These are phyloP conservation scores for Cornus florida DNA, from an alignment of 148 eudicot genomes.

Conservation along the genomic window DNA sequence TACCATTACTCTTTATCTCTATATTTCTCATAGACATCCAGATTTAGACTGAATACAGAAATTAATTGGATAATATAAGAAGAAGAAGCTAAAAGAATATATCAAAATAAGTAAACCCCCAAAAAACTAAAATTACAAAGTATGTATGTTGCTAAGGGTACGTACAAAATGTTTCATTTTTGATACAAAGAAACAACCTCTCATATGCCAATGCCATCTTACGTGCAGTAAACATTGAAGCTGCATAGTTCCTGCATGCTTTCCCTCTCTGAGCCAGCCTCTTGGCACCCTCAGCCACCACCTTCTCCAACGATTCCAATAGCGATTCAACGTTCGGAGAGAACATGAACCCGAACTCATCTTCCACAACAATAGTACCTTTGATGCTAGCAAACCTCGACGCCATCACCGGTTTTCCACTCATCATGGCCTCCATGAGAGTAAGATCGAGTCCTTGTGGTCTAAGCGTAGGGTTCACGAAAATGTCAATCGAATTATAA, in stretches of 20 bases:
- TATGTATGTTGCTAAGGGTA: conserved; percentile 29
- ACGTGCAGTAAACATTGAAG: conserved; percentile 65
- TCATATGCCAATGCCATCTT: conserved; percentile 92
- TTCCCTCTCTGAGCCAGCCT: conserved; percentile 57
- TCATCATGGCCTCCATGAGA: conserved; percentile 85
- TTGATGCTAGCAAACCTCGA: conserved; percentile 82
- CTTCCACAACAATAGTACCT: conserved; percentile 76
- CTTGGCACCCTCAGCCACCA: conserved; percentile 55
- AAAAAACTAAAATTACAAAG: too few species aligned
- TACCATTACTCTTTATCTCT: too few species aligned
- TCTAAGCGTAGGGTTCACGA: conserved; percentile 76
- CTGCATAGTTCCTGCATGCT: conserved; percentile 56
- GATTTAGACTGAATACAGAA: too few species aligned
- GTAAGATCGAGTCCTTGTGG: conserved; percentile 84
- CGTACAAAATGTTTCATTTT: conserved; percentile 63
- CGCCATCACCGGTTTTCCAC: conserved; percentile 82
- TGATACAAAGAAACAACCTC: conserved; percentile 74
- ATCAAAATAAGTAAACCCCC: too few species aligned
- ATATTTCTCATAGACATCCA: too few species aligned
- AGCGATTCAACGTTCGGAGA: conserved; percentile 74
- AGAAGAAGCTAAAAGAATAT: too few species aligned
- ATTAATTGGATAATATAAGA: too few species aligned
- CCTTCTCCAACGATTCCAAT: conserved; percentile 57
- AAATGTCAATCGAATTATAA: conserved; percentile 73
- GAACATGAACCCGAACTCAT: conserved; percentile 78